Evolutionary conservation across 352 stramenopile genomes (phyloP), one percentile per base, ranked within the genome.

Genomic region (Globisporangium splendens): DNA sequence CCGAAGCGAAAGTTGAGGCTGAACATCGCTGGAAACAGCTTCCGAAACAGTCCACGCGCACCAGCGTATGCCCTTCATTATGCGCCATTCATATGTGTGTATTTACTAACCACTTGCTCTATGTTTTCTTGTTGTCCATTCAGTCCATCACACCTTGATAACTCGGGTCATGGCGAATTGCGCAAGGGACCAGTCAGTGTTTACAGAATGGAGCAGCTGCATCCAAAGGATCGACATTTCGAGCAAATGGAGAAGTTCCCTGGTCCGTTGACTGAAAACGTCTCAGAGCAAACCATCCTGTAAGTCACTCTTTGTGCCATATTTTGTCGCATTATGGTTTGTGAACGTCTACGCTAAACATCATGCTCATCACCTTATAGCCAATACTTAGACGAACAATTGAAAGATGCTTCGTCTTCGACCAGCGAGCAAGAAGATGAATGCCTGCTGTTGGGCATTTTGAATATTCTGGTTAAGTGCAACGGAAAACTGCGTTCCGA

Each of bases 1-100:
- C 87, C 87, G 0, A 92, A 91, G 62, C 76, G 83, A 52, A 95
- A 96, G 54, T 51, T 95, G 56, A 82, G 82, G 5, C 56, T 93
- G 21, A 93, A 89, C 53, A 80, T 77, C 51, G 71, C 74, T 17
- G 73, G 71, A 54, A 81, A 65, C 58, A 62, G 71, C 61, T 68
- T 79, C 42, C 80, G 79, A 50, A 89, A 83, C 68, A 95, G 83
- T 41, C 83, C 83, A 41, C 79, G 79, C 2, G 64, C 62, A 17
- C 55, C 63, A 70, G 59, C 65, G 83, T 93, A 80, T 56, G 78
- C 69, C 11, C 20, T 63, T 62, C 41, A 12, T 18, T 12, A 46
- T 33, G 21, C 18, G 8, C 5, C 28, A 35, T 35, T 57, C 10
- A 39, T 54, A 28, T 28, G 41, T 39, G 35, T 55, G 14, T 8